These are phyloP conservation scores for Ascodesmis nigricans DNA, from an alignment of 495 filamentous ascomycete genomes.

Conservation along the genomic window DNA sequence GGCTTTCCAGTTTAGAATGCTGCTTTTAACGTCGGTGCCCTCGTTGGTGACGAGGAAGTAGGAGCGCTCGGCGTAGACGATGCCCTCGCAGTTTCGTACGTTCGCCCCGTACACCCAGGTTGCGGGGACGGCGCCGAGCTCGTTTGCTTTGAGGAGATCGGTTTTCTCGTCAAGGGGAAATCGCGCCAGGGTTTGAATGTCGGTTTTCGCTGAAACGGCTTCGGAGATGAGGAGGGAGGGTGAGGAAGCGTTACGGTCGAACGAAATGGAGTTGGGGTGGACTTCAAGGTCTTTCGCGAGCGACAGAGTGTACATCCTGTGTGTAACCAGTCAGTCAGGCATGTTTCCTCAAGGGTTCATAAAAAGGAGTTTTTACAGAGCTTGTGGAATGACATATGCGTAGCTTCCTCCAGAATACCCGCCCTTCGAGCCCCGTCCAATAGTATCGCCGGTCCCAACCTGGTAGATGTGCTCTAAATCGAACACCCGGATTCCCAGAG, in stretches of 20 bases:
- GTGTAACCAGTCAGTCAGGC: background rate
- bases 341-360: background rate
- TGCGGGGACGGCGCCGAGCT: background rate
- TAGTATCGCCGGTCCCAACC: background rate
- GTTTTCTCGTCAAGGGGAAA: background rate
- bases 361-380: slow-evolving; percentile 2
- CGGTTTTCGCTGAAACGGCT: background rate
- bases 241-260: background rate
- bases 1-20: background rate
- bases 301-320: background rate
- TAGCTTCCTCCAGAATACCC: slow-evolving; percentile 1
- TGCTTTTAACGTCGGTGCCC: background rate
- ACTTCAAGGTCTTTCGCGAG: background rate
- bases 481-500: background rate
- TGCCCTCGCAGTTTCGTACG: background rate
- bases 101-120: background rate
- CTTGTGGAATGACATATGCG: slow-evolving; percentile 1
- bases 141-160: background rate
- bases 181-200: slow-evolving; percentile 1
- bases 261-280: background rate
- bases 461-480: slow-evolving; percentile 1
- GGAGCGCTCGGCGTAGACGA: background rate
- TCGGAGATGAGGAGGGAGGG: background rate
- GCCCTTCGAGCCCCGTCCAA: background rate
- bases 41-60: background rate